Percentiles rank a stretch among this genome's conserved stretches.
Evolutionary conservation across 2,329 filamentous ascomycete genomes (phyloP).

Genomic region (Pseudocercospora crystallina): DNA sequence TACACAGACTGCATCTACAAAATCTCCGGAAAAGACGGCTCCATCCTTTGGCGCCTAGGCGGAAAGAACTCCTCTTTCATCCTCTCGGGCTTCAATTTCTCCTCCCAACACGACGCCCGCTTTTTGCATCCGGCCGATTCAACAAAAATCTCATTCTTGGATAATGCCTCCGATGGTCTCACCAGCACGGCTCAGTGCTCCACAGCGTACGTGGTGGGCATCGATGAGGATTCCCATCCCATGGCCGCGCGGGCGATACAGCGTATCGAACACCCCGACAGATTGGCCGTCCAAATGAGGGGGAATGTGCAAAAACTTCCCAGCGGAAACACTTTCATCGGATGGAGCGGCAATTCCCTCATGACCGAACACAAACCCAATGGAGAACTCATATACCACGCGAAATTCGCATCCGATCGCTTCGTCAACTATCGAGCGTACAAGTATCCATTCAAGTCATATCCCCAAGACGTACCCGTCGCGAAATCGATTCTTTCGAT

Average conservation of each 20-base stretch:
- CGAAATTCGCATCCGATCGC: slow-evolving; percentile 34
- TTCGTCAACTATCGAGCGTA: slow-evolving; percentile 42
- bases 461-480: slow-evolving; percentile 26
- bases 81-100: slow-evolving; percentile 15
- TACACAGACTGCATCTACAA: slow-evolving; percentile 41
- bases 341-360: slow-evolving; percentile 16
- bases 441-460: slow-evolving; percentile 39
- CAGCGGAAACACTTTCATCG: slow-evolving; percentile 32
- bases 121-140: no score
- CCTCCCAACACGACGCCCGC: slow-evolving; percentile 18
- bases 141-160: slow-evolving; percentile 10
- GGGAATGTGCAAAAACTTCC: slow-evolving; percentile 38
- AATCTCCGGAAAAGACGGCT: slow-evolving; percentile 36
- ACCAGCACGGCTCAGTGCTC: slow-evolving; percentile 4
- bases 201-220: slow-evolving; percentile 8
- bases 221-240: slow-evolving; percentile 1
- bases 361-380: slow-evolving; percentile 9
- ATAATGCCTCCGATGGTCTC: slow-evolving; percentile 13
- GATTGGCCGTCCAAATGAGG: slow-evolving; percentile 28
- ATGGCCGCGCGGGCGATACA: neutral
- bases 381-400: slow-evolving; percentile 26
- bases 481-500: no score
- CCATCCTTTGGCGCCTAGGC: slow-evolving; percentile 41
- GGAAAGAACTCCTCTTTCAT: slow-evolving; percentile 12
- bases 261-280: slow-evolving; percentile 37